These are phyloP conservation scores for Chimonanthus praecox DNA, from an alignment of 164 flowering plant genomes.

Conservation along the genomic window DNA sequence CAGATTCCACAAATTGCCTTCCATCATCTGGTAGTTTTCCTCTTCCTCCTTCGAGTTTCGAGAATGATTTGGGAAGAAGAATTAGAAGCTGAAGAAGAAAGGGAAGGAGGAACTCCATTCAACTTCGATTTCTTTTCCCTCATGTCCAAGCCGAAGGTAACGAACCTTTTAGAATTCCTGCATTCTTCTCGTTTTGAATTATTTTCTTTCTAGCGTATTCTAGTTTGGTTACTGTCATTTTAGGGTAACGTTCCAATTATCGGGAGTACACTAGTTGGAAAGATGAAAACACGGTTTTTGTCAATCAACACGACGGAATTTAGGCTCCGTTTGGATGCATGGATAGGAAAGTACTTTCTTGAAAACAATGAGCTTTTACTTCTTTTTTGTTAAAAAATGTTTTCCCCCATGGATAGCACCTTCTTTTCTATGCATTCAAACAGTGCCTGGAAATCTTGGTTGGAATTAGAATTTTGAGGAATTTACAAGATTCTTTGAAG, in stretches of 20 bases:
- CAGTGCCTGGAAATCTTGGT: too few species aligned
- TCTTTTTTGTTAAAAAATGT: too few species aligned
- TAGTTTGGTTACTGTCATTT: not conserved
- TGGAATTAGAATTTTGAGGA: too few species aligned
- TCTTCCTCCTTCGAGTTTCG: not conserved
- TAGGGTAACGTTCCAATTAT: not conserved
- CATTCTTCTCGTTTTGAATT: not conserved
- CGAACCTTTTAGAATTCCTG: not conserved
- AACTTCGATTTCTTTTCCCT: slow-evolving; percentile 19
- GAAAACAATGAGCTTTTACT: too few species aligned
- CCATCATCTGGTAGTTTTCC: not conserved
- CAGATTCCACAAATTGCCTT: too few species aligned
- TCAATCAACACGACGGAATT: too few species aligned
- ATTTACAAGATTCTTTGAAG: too few species aligned
- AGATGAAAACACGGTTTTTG: too few species aligned
- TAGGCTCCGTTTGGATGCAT: not conserved
- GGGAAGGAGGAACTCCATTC: slow-evolving; percentile 12
- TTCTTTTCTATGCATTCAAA: too few species aligned
- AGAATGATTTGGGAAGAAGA: slow-evolving; percentile 23
- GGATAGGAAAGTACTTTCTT: not conserved
- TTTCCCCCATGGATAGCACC: too few species aligned
- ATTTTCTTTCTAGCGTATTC: not conserved
- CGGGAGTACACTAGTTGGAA: too few species aligned
- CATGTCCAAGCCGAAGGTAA: slow-evolving; percentile 22
- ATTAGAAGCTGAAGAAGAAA: slow-evolving; percentile 8